phyloP scores from a whole-genome alignment of 2,329 filamentous ascomycete genomes.

The Aschersonia sp. region DNA sequence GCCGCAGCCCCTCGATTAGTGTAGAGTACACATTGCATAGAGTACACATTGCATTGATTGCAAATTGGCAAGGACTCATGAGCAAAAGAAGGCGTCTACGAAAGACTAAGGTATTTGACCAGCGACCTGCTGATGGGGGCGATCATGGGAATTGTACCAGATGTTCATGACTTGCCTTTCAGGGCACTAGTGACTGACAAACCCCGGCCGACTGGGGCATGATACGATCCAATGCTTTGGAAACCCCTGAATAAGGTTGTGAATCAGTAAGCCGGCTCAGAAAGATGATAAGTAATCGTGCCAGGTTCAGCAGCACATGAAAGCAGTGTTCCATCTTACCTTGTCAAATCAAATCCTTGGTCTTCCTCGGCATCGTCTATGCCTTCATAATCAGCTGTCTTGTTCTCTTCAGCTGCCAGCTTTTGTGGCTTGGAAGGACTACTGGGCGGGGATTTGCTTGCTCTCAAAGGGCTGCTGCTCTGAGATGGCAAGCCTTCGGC shows the following conservation, averaged over 20 bases:
- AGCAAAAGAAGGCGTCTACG: no score
- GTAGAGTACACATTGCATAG: no score
- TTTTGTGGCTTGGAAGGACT: conserved; percentile 33
- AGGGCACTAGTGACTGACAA: conserved; percentile 27
- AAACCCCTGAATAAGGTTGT: conserved; percentile 35
- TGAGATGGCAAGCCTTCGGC: conserved; percentile 25
- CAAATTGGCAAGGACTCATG: no score
- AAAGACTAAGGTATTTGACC: no score
- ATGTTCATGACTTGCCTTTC: conserved; percentile 16
- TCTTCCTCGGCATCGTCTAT: conserved; percentile 27
- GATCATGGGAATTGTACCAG: not conserved
- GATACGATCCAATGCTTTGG: conserved; percentile 49
- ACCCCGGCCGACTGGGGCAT: conserved; percentile 36
- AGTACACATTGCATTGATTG: no score
- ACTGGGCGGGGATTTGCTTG: conserved; percentile 34
- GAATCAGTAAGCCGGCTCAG: not conserved
- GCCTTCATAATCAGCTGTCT: conserved; percentile 11
- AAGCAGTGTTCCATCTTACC: conserved; percentile 22
- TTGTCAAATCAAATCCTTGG: conserved; percentile 42
- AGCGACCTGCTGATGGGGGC: no score
- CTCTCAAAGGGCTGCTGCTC: conserved; percentile 43
- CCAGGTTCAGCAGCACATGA: not conserved
- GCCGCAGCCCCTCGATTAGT: no score
- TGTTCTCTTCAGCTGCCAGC: conserved; percentile 8
- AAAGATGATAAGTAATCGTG: not conserved